phyloP scores from a whole-genome alignment of 768 basidiomycete species.

The Termitomyces eurrhizus region DNA sequence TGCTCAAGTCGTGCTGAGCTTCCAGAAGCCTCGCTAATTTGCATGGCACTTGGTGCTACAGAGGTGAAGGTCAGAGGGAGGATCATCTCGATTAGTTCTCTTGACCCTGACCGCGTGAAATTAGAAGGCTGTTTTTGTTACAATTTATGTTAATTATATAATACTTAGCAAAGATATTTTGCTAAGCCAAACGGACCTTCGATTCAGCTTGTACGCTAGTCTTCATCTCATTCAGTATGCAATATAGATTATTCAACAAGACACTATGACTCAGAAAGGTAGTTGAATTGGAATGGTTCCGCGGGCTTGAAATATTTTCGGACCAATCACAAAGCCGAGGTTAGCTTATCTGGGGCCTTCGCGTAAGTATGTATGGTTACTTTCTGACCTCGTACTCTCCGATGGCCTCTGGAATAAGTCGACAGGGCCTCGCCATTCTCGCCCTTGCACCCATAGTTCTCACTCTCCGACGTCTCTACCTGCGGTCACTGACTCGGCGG shows the following conservation, averaged over 20 bases:
- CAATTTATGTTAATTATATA: too few relatives aligned
- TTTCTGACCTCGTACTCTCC: background rate
- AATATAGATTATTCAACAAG: background rate
- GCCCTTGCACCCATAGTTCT: slow-evolving; percentile 23
- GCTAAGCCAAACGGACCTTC: too few relatives aligned
- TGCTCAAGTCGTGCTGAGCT: too few relatives aligned
- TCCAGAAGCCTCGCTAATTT: too few relatives aligned
- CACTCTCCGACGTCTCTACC: slow-evolving; percentile 18
- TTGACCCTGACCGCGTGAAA: too few relatives aligned
- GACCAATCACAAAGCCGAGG: background rate
- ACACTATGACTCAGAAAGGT: background rate
- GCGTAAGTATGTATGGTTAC: background rate
- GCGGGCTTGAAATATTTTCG: background rate
- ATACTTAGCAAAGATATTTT: too few relatives aligned
- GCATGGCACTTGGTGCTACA: too few relatives aligned
- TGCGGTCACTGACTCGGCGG: slow-evolving; percentile 11
- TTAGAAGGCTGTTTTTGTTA: too few relatives aligned
- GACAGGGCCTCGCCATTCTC: slow-evolving; percentile 17
- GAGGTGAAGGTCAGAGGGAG: too few relatives aligned
- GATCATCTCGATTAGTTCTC: too few relatives aligned
- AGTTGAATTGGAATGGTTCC: background rate
- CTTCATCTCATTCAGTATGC: background rate
- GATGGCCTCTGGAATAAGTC: slow-evolving; percentile 14
- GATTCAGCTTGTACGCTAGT: too few relatives aligned
- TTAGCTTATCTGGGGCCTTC: background rate